These are phyloP conservation scores for Solanum aculeatissimum DNA, from an alignment of 305 asterid species.

Conservation along the genomic window DNA sequence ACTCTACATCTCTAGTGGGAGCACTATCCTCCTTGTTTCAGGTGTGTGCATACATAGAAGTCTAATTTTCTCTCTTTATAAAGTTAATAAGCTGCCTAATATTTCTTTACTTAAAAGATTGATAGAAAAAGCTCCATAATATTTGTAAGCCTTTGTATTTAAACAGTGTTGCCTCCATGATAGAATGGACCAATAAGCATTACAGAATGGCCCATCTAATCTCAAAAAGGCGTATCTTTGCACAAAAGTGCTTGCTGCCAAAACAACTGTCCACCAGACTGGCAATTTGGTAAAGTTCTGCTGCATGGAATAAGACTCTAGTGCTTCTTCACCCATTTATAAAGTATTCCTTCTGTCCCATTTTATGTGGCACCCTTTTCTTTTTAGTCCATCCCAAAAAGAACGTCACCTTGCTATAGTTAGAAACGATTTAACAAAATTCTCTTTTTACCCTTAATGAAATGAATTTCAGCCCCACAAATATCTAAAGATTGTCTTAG, in stretches of 20 bases:
- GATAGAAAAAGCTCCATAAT: neutral
- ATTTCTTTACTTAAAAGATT: neutral
- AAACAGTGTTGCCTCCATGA: conserved; percentile 87
- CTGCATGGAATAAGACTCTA: neutral
- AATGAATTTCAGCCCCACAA: too few relatives aligned
- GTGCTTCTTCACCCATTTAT: neutral
- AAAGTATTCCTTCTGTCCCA: too few relatives aligned
- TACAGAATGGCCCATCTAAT: conserved; percentile 78
- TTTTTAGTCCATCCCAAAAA: too few relatives aligned
- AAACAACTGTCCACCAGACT: conserved; percentile 68
- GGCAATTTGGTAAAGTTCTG: conserved; percentile 58
- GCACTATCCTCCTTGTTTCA: conserved; percentile 73
- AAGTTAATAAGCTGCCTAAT: neutral
- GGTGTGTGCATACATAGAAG: conserved; percentile 41
- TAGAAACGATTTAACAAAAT: too few relatives aligned
- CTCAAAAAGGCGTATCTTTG: conserved; percentile 75
- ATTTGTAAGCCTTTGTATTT: neutral
- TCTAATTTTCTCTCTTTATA: neutral
- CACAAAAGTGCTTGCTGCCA: conserved; percentile 90
- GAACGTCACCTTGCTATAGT: too few relatives aligned
- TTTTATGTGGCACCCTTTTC: too few relatives aligned
- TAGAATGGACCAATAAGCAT: conserved; percentile 82
- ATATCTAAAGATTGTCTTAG: too few relatives aligned
- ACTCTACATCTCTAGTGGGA: conserved; percentile 47
- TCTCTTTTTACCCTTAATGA: too few relatives aligned